Evolutionary conservation across 495 filamentous ascomycete genomes (phyloP).

Genomic region (Ramalina peruviana): DNA sequence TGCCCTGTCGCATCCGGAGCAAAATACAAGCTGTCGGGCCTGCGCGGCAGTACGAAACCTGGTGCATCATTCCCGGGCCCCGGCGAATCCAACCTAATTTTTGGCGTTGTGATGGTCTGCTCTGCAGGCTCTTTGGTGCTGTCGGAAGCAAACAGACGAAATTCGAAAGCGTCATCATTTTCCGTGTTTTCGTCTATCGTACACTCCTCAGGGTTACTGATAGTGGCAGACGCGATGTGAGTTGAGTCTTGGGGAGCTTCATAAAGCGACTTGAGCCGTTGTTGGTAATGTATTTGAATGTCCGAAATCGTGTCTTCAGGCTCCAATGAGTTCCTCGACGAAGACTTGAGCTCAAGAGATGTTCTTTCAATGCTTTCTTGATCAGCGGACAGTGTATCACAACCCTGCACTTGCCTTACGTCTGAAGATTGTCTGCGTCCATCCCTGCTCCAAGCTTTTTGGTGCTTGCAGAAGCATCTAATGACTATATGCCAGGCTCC

Average conservation of each 20-base stretch:
- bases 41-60: background rate
- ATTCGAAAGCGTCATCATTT: background rate
- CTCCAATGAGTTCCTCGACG: background rate
- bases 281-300: too few relatives aligned
- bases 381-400: too few relatives aligned
- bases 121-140: background rate
- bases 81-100: conserved; percentile 5
- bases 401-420: too few relatives aligned
- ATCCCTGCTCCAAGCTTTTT: too few relatives aligned
- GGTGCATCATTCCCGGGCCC: background rate
- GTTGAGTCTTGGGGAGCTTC: too few relatives aligned
- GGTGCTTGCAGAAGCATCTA: too few relatives aligned
- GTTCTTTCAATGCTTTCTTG: background rate
- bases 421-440: too few relatives aligned
- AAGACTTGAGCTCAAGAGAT: background rate
- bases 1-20: background rate
- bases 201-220: too few relatives aligned
- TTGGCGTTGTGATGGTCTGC: background rate
- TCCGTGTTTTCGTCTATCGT: background rate
- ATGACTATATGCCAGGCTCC: too few relatives aligned
- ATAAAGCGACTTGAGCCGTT: too few relatives aligned
- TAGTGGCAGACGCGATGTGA: too few relatives aligned
- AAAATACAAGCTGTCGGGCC: conserved; percentile 6
- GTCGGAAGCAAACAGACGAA: conserved; percentile 3
- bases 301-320: too few relatives aligned